phyloP scores from a whole-genome alignment of 2,329 filamentous ascomycete species.

The Ophiostoma australiae region DNA sequence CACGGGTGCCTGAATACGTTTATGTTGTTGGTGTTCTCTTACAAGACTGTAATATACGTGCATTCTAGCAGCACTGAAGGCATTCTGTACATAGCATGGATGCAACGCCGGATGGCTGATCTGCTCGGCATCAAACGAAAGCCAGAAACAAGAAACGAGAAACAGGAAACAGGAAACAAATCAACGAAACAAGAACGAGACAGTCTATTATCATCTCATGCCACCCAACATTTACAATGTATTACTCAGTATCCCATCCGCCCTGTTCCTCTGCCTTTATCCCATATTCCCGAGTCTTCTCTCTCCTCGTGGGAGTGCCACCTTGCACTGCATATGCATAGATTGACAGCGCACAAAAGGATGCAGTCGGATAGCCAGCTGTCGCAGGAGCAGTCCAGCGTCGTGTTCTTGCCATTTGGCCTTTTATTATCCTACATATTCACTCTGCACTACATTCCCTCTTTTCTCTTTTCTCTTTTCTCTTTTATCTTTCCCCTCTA shows the following conservation, averaged over 20 bases:
- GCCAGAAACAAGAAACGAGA: too few species aligned
- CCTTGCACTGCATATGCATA: conserved; percentile 8
- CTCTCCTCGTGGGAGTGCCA: conserved; percentile 7
- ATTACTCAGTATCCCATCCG: not conserved
- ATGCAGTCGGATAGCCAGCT: not conserved
- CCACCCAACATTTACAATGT: too few species aligned
- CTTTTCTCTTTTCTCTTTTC: not conserved
- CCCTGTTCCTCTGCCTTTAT: not conserved
- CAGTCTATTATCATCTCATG: not conserved
- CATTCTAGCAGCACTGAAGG: not conserved
- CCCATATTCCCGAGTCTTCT: not conserved
- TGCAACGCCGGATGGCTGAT: too few species aligned
- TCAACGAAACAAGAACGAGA: not conserved
- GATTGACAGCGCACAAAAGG: conserved; percentile 8
- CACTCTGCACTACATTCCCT: not conserved
- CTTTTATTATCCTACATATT: too few species aligned
- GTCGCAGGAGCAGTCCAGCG: not conserved
- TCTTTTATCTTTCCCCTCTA: not conserved
- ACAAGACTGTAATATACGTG: too few species aligned
- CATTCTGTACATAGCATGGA: not conserved
- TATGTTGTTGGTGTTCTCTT: not conserved
- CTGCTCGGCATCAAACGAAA: not conserved
- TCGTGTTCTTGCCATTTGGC: not conserved
- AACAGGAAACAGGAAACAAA: too few species aligned
- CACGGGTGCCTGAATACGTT: not conserved